Conservation (phyloP, 352 stramenopile genomes). For the Phytophthora idaei region DNA sequence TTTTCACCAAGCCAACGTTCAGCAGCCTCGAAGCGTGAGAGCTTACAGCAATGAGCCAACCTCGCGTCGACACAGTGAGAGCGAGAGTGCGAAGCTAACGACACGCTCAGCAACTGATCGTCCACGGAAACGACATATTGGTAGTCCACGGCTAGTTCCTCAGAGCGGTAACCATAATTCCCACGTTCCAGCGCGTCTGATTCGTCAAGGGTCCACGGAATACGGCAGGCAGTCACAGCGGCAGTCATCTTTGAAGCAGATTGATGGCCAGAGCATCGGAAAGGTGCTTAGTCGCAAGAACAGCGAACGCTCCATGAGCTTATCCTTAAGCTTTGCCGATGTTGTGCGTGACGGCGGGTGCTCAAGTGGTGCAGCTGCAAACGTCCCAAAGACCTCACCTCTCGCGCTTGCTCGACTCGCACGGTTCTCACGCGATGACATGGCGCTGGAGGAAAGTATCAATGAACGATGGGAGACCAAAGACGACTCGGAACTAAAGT, state of each 20-base stretch:
- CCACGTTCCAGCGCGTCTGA: constrained; percentile 10
- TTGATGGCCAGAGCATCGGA: constrained; percentile 28
- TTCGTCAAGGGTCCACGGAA: constrained; percentile 27
- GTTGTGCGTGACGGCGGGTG: constrained; percentile 72
- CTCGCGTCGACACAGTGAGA: constrained; percentile 70
- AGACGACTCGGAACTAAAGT: constrained; percentile 73
- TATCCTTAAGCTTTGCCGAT: constrained; percentile 88
- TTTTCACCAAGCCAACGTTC: constrained; percentile 31
- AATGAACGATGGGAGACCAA: constrained; percentile 77
- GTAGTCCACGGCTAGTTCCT: constrained; percentile 54
- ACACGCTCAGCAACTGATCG: constrained; percentile 61
- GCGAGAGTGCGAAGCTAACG: constrained; percentile 68
- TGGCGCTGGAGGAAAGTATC: constrained; percentile 60
- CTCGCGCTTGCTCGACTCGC: constrained; percentile 42
- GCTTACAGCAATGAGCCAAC: constrained; percentile 34
- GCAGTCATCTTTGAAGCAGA: constrained; percentile 32
- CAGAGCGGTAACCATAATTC: constrained; percentile 25
- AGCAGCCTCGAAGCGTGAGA: constrained; percentile 24
- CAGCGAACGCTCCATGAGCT: constrained; percentile 82
- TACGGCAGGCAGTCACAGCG: constrained; percentile 13
- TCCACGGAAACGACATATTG: constrained; percentile 30
- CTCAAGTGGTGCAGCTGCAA: constrained; percentile 18
- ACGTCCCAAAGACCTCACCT: constrained; percentile 50
- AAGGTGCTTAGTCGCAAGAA: constrained; percentile 55
- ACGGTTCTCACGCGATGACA: constrained; percentile 62